Evolutionary conservation across 2,329 filamentous ascomycete species (phyloP).

Genomic region (Akanthomyces muscarius): DNA sequence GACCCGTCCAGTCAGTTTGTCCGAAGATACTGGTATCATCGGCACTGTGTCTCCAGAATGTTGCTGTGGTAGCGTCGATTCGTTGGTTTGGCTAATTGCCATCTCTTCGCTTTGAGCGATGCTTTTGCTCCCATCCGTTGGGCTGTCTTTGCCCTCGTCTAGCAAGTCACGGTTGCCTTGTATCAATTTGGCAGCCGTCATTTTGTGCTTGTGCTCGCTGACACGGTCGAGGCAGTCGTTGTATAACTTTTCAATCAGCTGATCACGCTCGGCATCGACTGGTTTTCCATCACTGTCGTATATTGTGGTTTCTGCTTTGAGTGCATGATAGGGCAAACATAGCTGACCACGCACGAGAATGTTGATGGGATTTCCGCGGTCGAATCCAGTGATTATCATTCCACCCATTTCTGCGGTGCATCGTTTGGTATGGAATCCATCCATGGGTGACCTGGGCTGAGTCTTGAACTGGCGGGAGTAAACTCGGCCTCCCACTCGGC

Average conservation of each 20-base stretch:
- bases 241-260: slow-evolving; percentile 84
- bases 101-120: slow-evolving; percentile 70
- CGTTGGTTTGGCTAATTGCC: slow-evolving; percentile 56
- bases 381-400: slow-evolving; percentile 97
- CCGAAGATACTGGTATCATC: slow-evolving; percentile 60
- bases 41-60: slow-evolving; percentile 50
- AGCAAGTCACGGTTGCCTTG: slow-evolving; percentile 81
- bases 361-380: slow-evolving; percentile 90
- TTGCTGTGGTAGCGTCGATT: slow-evolving; percentile 49
- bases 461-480: slow-evolving; percentile 72
- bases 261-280: slow-evolving; percentile 74
- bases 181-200: slow-evolving; percentile 64
- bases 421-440: slow-evolving; percentile 51
- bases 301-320: slow-evolving; percentile 77
- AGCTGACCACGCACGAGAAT: slow-evolving; percentile 87
- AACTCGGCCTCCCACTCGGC: slow-evolving; percentile 83
- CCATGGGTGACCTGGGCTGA: slow-evolving; percentile 50
- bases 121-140: slow-evolving; percentile 63
- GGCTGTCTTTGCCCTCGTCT: slow-evolving; percentile 75
- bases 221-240: slow-evolving; percentile 92
- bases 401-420: slow-evolving; percentile 95
- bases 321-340: slow-evolving; percentile 76
- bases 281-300: slow-evolving; percentile 79
- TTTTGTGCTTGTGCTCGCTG: slow-evolving; percentile 82
- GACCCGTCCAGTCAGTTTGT: slow-evolving; percentile 67